Evolutionary conservation across 139 green algal genomes (phyloP).

Genomic region (Trebouxia sp.): DNA sequence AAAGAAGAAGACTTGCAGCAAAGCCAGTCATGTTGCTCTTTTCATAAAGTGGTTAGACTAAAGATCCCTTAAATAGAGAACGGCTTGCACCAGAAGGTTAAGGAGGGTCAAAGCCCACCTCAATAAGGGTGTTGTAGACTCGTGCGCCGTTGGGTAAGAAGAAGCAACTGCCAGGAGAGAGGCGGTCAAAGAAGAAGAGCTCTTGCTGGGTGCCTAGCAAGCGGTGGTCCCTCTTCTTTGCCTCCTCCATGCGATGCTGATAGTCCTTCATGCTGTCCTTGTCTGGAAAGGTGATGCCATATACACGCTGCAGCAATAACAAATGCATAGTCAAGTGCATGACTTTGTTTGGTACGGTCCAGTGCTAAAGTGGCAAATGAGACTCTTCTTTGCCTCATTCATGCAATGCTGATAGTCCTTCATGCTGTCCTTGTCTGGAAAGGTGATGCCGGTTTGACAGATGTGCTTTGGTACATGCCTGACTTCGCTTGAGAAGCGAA

Average conservation of each 20-base stretch:
- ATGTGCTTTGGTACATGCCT: no score
- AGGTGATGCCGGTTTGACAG: conserved; percentile 96
- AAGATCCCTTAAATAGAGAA: no score
- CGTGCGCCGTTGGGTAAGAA: conserved; percentile 89
- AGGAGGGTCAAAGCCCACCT: conserved; percentile 11
- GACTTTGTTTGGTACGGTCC: no score
- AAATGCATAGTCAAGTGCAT: no score
- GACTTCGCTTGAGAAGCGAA: no score
- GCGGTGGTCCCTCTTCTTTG: conserved; percentile 98
- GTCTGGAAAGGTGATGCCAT: conserved; percentile 96
- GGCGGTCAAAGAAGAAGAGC: conserved; percentile 96
- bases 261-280: conserved; percentile 95
- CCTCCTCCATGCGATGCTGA: conserved; percentile 90
- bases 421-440: conserved; percentile 91
- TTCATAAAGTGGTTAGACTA: no score
- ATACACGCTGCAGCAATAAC: conserved; percentile 73
- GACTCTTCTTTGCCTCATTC: conserved; percentile 98
- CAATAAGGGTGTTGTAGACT: conserved; percentile 94
- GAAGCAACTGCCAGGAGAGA: conserved; percentile 92
- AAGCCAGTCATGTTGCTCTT: no score
- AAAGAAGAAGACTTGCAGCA: no score
- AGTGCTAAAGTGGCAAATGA: no score
- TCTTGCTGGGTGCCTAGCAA: conserved; percentile 86
- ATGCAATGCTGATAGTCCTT: conserved; percentile 95
- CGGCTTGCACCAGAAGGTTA: no score